Evolutionary conservation across 2,329 filamentous ascomycete species (phyloP).

Genomic region (Fusarium sp.): DNA sequence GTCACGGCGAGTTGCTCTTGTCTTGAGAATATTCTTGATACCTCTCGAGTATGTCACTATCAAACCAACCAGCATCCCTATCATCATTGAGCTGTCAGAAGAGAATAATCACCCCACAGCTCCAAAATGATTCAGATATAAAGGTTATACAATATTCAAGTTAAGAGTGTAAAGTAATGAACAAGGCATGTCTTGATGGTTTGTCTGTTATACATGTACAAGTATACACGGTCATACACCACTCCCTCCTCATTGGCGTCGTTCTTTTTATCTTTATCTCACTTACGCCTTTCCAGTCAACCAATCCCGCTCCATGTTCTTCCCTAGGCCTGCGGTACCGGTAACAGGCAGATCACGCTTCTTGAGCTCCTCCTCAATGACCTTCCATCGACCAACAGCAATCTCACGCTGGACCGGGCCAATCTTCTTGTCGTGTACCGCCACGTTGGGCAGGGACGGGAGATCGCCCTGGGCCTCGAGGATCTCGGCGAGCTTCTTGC

Average conservation of each 20-base stretch:
- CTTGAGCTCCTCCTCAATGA: conserved; percentile 80
- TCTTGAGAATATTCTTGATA: too few relatives aligned
- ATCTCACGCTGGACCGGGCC: conserved; percentile 82
- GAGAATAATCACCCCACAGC: too few relatives aligned
- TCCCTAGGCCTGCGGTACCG: conserved; percentile 59
- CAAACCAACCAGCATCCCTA: neutral
- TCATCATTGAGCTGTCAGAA: neutral
- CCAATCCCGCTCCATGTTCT: conserved; percentile 62
- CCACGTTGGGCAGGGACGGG: conserved; percentile 76
- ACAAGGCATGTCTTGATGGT: conserved; percentile 41
- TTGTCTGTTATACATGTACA: conserved; percentile 53
- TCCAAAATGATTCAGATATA: too few relatives aligned
- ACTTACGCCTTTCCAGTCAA: conserved; percentile 57
- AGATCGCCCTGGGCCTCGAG: conserved; percentile 67
- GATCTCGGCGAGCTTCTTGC: conserved; percentile 75
- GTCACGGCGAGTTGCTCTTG: too few relatives aligned
- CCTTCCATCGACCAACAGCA: conserved; percentile 82
- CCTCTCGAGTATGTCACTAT: neutral
- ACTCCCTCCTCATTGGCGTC: conserved; percentile 14
- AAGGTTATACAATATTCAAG: neutral
- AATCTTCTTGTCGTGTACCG: conserved; percentile 74
- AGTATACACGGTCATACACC: conserved; percentile 50
- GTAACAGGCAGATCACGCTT: conserved; percentile 73
- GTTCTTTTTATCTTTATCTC: conserved; percentile 19
- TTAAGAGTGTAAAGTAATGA: neutral